Base-by-base conservation (phyloP, 2,329 filamentous ascomycete genomes). In the Aspergillus novoparasiticus region DNA sequence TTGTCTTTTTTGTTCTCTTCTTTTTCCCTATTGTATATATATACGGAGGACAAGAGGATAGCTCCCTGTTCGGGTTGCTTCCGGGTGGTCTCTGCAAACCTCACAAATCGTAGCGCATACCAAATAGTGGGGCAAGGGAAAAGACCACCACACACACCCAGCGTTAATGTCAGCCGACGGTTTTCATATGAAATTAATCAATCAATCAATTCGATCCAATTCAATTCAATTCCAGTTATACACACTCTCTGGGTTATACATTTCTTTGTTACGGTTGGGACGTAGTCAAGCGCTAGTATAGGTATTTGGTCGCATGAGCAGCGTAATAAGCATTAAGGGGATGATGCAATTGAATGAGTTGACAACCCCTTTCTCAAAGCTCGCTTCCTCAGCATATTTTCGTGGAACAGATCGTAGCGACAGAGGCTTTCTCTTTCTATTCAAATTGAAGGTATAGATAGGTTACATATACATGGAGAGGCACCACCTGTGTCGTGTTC, bases 51-150 rank as follows among this genome's bases (percentile, higher is more conserved):
- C 23, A 30, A 28, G 14, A n/a, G 26, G 19, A 9, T 55, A 55
- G 51, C 51, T 55, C 51, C 51, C 32, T 55, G 51, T 39, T 36
- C 51, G 32, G 51, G 34, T 55, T 55, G 51, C 32, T 36, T 36
- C 51, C 23, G 6, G 19, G 30, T 36, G 32, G 51, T 11, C 8
- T 21, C 34, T 6, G 14, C 14, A 36, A 16, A 21, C 19, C 50
- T 12, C 30, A 19, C 10, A n/a, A 34, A 53, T 53, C 19, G 50
- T n/a, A 48, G 45, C 19, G 32, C 51, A 34, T 34, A 53, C 16
- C 28, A 14, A 16, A 36, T 36, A 10, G 51, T 54, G 51, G 51
- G 51, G 51, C 51, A 32, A 51, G 14, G 48, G 23, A 51, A 16
- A 6, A 28, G 48, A n/a, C 14, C 19, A 51, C 16, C 26, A 51